These are phyloP conservation scores for Hypoxylon fragiforme DNA, from an alignment of 495 filamentous ascomycete species.

Conservation along the genomic window DNA sequence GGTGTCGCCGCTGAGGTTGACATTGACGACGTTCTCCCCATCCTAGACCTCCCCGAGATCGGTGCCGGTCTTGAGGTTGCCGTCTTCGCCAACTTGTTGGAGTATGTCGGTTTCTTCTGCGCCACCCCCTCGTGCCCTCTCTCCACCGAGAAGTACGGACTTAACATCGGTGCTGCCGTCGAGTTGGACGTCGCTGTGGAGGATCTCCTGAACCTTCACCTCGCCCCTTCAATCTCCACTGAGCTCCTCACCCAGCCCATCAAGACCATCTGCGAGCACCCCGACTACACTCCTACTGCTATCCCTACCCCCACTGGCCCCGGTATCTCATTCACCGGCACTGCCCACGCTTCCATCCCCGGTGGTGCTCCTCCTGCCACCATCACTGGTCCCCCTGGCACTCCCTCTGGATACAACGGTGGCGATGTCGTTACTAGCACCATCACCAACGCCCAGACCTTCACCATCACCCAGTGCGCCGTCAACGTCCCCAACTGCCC, in stretches of 20 bases:
- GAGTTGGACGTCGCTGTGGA: constrained; percentile 40
- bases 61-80: constrained; percentile 46
- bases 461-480: constrained; percentile 40
- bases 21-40: constrained; percentile 31
- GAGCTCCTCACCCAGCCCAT: constrained; percentile 43
- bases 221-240: constrained; percentile 43
- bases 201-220: constrained; percentile 41
- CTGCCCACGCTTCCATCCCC: not conserved
- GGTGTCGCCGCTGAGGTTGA: constrained; percentile 32
- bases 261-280: constrained; percentile 39
- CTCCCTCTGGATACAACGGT: constrained; percentile 12
- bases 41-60: constrained; percentile 36
- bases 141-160: constrained; percentile 40
- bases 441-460: constrained; percentile 31
- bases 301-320: constrained; percentile 1
- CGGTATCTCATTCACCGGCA: not conserved
- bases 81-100: constrained; percentile 46
- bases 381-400: constrained; percentile 5
- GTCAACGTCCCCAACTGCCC: constrained; percentile 42
- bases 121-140: constrained; percentile 35
- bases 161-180: constrained; percentile 44
- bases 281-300: constrained; percentile 29
- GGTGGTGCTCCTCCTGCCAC: constrained; percentile 4
- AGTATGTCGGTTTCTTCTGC: constrained; percentile 47
- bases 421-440: constrained; percentile 32